phyloP scores from a whole-genome alignment of 108 stramenopile species.

The Aurantiochytrium sp. region DNA sequence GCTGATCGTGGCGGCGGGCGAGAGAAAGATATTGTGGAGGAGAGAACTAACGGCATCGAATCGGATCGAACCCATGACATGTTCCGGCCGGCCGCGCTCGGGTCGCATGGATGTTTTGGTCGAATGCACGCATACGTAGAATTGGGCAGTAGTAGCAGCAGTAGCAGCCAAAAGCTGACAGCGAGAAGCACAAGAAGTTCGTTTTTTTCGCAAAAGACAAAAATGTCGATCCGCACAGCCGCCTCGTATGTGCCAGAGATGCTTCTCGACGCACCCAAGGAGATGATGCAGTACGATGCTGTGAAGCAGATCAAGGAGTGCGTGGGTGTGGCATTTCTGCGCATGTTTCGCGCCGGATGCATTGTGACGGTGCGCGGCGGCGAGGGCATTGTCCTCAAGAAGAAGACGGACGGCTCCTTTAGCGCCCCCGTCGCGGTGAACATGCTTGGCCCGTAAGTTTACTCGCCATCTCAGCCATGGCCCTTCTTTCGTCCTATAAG shows the following conservation, averaged over 20 bases:
- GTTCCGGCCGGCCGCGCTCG: too few species aligned
- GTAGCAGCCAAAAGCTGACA: too few species aligned
- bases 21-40: too few species aligned
- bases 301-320: not conserved
- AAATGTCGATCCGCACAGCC: not conserved
- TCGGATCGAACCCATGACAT: too few species aligned
- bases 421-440: not conserved
- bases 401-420: not conserved
- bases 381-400: not conserved
- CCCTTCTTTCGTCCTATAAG: not conserved
- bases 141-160: too few species aligned
- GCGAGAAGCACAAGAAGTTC: too few species aligned
- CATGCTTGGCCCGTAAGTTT: slow-evolving; percentile 5
- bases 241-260: slow-evolving; percentile 12
- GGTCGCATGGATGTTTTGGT: too few species aligned
- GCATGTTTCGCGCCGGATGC: not conserved
- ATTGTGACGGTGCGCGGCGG: slow-evolving; percentile 13
- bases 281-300: not conserved
- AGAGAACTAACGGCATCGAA: too few species aligned
- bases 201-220: too few species aligned
- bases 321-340: not conserved
- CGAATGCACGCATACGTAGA: too few species aligned
- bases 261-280: slow-evolving; percentile 9
- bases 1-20: too few species aligned
- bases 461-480: not conserved